Conservation (phyloP, 805 yeast genomes). For the Metschnikowia cubensis region DNA sequence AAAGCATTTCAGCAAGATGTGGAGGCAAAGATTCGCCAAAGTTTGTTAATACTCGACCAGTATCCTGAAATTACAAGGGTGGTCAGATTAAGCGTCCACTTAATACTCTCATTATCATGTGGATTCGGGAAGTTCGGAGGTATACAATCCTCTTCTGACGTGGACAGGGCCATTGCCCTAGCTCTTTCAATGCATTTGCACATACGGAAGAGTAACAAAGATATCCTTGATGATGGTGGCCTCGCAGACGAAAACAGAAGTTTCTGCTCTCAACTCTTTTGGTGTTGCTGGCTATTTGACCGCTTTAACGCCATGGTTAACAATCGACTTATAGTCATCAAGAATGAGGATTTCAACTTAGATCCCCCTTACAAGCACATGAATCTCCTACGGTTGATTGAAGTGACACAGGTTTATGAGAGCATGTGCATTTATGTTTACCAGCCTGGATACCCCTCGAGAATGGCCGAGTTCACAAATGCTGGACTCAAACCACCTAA, state of each 20-base stretch:
- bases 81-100: conserved; percentile 20
- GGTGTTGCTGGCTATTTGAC: conserved; percentile 32
- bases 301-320: conserved; percentile 35
- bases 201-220: not conserved
- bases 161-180: not conserved
- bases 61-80: conserved; percentile 32
- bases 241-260: conserved; percentile 1
- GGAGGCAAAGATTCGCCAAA: conserved; percentile 33
- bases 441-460: conserved; percentile 9
- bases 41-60: conserved; percentile 24
- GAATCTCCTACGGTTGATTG: conserved; percentile 26
- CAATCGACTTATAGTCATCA: conserved; percentile 35
- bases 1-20: conserved; percentile 20
- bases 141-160: not conserved
- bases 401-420: conserved; percentile 29
- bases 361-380: conserved; percentile 25
- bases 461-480: not conserved
- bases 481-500: conserved; percentile 7
- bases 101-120: conserved; percentile 17
- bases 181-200: conserved; percentile 21
- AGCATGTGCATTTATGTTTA: conserved; percentile 30
- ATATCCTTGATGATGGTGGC: not conserved
- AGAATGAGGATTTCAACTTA: conserved; percentile 37
- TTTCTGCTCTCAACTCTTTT: conserved; percentile 29
- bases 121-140: conserved; percentile 2